A percentile compares a stretch with the other conserved stretches of the same genome.
phyloP scores from a whole-genome alignment of 2,329 filamentous ascomycete genomes.

The Aspergillus fischeri region DNA sequence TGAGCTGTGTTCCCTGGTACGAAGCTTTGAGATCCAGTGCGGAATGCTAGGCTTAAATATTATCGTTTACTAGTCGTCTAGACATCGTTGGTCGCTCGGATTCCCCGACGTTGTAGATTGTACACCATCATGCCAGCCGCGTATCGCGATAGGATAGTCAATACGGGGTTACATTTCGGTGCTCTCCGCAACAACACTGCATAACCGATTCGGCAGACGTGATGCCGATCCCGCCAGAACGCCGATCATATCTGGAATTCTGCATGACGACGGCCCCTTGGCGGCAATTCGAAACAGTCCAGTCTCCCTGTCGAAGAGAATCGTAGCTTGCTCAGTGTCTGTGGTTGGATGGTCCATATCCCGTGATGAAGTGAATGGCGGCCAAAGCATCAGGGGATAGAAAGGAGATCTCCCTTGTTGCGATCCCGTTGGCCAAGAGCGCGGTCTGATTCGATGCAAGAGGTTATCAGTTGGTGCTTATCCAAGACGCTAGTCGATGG shows the following conservation, averaged over 20 bases:
- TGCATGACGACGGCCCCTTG: neutral
- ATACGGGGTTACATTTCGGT: conserved; percentile 9
- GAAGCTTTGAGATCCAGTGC: neutral
- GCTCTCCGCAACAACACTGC: conserved; percentile 4
- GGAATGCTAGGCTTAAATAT: neutral
- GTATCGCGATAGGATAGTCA: neutral
- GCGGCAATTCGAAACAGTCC: neutral
- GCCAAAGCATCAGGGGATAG: neutral
- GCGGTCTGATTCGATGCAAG: neutral
- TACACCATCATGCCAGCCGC: neutral
- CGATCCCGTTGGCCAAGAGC: neutral
- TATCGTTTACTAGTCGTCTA: neutral
- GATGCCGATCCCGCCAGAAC: conserved; percentile 1
- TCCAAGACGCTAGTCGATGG: neutral
- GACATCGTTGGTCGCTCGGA: neutral
- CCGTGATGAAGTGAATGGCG: neutral
- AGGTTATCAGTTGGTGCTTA: neutral
- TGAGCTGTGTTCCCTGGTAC: neutral
- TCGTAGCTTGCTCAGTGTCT: neutral
- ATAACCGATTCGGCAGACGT: conserved; percentile 6
- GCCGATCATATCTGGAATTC: neutral
- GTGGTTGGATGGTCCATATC: neutral
- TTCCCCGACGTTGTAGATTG: neutral
- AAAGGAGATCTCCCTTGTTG: neutral
- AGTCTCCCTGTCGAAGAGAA: neutral